Evolutionary conservation across 208 protist species (phyloP), one percentile per base, ranked within the genome.

Genomic region (Endotrypanum monterogeii): DNA sequence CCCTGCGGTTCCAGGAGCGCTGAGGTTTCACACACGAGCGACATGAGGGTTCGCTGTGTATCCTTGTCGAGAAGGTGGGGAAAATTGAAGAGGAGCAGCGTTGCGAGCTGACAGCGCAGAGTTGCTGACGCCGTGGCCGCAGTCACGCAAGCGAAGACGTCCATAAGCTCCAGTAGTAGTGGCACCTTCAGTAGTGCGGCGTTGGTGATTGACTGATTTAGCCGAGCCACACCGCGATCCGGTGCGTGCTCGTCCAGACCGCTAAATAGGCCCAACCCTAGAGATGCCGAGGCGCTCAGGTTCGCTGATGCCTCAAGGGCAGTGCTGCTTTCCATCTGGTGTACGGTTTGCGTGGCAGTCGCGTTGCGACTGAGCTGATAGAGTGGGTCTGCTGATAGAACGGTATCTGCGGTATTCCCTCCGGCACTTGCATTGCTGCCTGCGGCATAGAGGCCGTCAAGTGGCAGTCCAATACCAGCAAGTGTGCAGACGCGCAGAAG

Each of bases 81-180:
- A 69, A 94, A 91, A 54, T 85, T 76, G 74, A 95, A 95, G 61
- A 97, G 85, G 41, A 94, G 73, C 51, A 94, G 66, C 30, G 86
- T 86, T 9, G 93, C 89, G 9, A 94, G 62, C 8, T 80, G 80
- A 70, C 85, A 89, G 16, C 79, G 82, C 72, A 78, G 69, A 67
- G 70, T 74, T 68, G 76, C 83, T 51, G 76, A 79, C 23, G 51
- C 70, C 44, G 68, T 76, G n/a, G 56, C 79, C 71, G 50, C 80
- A 70, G n/a, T 81, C 82, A 81, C 52, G 50, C 71, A 56, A 30
- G 63, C 73, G 39, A 94, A 74, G 23, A 85, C 57, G 32, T 91
- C 67, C 9, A 96, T 83, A 16, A 96, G 83, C 66, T 89, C 76
- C 71, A 88, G 76, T 35, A 96, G 72, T 52, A 94, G 74, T 18